Percentiles rank a stretch among this genome's conserved stretches.
These are phyloP conservation scores for Vaccinium macrocarpon DNA, from an alignment of 148 eudicot genomes.

Conservation along the genomic window DNA sequence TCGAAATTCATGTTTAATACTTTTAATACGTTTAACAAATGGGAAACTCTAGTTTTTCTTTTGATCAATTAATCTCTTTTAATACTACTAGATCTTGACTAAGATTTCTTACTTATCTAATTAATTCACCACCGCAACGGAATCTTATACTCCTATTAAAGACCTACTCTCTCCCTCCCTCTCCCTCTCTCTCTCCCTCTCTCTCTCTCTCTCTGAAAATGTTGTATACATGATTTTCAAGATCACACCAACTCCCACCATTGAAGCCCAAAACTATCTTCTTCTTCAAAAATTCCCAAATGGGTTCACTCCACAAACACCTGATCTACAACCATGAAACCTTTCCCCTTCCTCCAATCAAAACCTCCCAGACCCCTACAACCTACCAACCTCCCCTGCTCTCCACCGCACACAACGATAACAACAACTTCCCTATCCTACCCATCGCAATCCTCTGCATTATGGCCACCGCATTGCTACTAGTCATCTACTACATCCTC, in stretches of 20 bases:
- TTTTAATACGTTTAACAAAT: no score
- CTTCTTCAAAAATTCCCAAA: not conserved
- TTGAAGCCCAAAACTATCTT: not conserved
- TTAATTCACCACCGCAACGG: not conserved
- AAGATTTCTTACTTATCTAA: not conserved
- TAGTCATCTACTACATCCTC: conserved; percentile 65
- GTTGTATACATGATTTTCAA: not conserved
- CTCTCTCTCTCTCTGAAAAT: not conserved
- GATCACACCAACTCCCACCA: not conserved
- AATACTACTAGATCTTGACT: not conserved
- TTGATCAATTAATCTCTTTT: not conserved
- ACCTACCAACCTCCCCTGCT: conserved; percentile 24
- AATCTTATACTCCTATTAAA: not conserved
- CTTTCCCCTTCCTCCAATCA: conserved; percentile 27
- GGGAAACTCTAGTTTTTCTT: not conserved
- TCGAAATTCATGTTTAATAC: no score
- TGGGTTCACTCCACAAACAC: conserved; percentile 10
- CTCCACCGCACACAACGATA: conserved; percentile 21
- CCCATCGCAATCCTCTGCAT: conserved; percentile 56
- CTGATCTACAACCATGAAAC: conserved; percentile 6
- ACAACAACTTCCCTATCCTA: conserved; percentile 49
- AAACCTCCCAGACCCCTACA: conserved; percentile 20
- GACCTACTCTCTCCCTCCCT: not conserved
- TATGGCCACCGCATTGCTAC: conserved; percentile 49
- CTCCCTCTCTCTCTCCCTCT: not conserved